phyloP scores from a whole-genome alignment of 2,329 filamentous ascomycete genomes.

The Diaporthe vaccinii region DNA sequence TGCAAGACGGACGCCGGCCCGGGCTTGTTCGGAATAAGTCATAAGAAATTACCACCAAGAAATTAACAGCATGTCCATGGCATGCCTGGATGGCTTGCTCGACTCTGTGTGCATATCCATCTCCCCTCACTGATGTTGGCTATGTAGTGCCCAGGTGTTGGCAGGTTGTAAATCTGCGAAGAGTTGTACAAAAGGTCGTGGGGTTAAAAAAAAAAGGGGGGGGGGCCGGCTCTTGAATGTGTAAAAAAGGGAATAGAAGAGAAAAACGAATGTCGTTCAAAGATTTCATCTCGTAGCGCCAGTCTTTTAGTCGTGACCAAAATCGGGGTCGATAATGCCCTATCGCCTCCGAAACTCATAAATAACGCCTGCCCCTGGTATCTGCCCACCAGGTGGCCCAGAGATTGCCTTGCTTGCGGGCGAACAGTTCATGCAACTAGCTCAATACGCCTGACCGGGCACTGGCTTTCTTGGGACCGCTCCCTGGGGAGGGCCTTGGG shows the following conservation, averaged over 20 bases:
- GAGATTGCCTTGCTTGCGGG: background rate
- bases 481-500: constrained; percentile 51
- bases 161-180: constrained; percentile 26
- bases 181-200: constrained; percentile 21
- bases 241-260: constrained; percentile 25
- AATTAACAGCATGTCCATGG: constrained; percentile 40
- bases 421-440: background rate
- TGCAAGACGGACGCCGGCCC: background rate
- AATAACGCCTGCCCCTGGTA: constrained; percentile 15
- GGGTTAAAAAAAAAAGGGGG: constrained; percentile 23
- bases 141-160: constrained; percentile 20
- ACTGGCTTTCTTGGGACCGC: constrained; percentile 68
- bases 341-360: constrained; percentile 25
- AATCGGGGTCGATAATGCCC: constrained; percentile 16
- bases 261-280: constrained; percentile 38
- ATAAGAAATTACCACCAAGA: constrained; percentile 39
- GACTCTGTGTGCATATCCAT: constrained; percentile 33
- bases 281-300: constrained; percentile 39
- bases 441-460: constrained; percentile 65
- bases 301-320: constrained; percentile 34
- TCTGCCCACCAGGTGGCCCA: background rate
- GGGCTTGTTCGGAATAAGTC: constrained; percentile 34
- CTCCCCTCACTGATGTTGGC: constrained; percentile 22
- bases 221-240: constrained; percentile 34
- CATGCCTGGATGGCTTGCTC: constrained; percentile 27